Percentiles rank a stretch among this genome's conserved stretches.
Evolutionary conservation across 805 yeast species (phyloP).

Genomic region (Blastobotrys attinorum): DNA sequence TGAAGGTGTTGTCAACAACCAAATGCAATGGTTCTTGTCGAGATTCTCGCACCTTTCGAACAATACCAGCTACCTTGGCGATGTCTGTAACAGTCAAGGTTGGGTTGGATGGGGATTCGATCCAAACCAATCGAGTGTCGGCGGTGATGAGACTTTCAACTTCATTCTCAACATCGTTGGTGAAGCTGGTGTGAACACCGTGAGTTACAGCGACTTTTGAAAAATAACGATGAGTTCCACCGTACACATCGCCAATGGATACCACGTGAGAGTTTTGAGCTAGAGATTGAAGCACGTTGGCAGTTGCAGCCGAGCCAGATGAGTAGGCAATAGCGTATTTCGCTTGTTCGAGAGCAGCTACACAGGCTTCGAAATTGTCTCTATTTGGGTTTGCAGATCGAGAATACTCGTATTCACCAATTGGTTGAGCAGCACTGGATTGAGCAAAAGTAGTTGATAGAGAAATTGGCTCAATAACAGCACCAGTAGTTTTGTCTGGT

Average conservation of each 20-base stretch:
- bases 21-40: constrained; percentile 39
- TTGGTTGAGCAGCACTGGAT: constrained; percentile 63
- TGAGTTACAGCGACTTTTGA: constrained; percentile 77
- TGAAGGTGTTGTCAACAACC: constrained; percentile 83
- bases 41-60: constrained; percentile 37
- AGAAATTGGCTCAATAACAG: constrained; percentile 79
- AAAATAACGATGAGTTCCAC: constrained; percentile 88
- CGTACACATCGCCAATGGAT: constrained; percentile 80
- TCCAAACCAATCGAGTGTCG: constrained; percentile 73
- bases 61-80: constrained; percentile 47
- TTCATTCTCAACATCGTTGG: constrained; percentile 55
- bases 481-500: constrained; percentile 68
- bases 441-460: constrained; percentile 83
- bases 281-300: constrained; percentile 64
- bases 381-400: constrained; percentile 85
- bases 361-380: constrained; percentile 67
- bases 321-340: constrained; percentile 60
- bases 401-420: constrained; percentile 76
- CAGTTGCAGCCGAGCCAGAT: constrained; percentile 84
- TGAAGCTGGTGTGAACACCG: constrained; percentile 63
- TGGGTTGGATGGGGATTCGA: constrained; percentile 86
- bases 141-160: constrained; percentile 46
- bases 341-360: constrained; percentile 73
- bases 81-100: constrained; percentile 76
- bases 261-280: constrained; percentile 67